A percentile compares a stretch with the other conserved stretches of the same genome.
Evolutionary conservation across 345 rosid genomes (phyloP).

Genomic region (Reutealis trisperma): DNA sequence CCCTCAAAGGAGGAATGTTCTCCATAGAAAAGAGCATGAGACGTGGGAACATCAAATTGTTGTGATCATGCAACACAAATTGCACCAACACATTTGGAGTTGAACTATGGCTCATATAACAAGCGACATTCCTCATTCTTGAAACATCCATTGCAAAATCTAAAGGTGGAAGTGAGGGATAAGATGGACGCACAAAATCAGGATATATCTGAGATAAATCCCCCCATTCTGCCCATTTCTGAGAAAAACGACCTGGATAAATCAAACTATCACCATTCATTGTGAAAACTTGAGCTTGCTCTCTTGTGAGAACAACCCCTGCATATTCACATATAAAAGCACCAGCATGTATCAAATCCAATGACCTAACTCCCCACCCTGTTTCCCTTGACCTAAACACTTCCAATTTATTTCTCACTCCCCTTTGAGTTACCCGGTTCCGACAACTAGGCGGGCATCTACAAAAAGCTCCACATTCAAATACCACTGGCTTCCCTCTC

Average conservation of each 20-base stretch:
- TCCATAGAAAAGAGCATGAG: constrained; percentile 90
- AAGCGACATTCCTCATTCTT: constrained; percentile 88
- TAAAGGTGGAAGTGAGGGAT: constrained; percentile 76
- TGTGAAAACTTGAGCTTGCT: constrained; percentile 72
- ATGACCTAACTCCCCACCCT: constrained; percentile 91
- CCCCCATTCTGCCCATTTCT: constrained; percentile 84
- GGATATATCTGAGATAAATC: constrained; percentile 70
- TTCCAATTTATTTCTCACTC: constrained; percentile 68
- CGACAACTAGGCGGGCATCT: constrained; percentile 75
- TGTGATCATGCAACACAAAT: constrained; percentile 80
- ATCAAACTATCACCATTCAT: constrained; percentile 83
- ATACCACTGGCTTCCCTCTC: constrained; percentile 72
- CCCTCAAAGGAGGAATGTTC: constrained; percentile 85
- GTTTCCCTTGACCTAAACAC: constrained; percentile 88
- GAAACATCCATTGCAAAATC: constrained; percentile 97
- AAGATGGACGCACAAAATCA: constrained; percentile 51
- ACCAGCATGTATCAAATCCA: constrained; percentile 89
- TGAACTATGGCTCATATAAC: constrained; percentile 85
- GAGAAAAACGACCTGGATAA: constrained; percentile 71
- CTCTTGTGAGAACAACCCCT: constrained; percentile 84
- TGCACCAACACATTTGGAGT: constrained; percentile 88
- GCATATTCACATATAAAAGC: constrained; percentile 87
- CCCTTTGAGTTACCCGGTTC: constrained; percentile 77
- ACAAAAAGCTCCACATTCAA: constrained; percentile 80
- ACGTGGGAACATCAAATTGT: constrained; percentile 83